Evolutionary conservation across 2,329 filamentous ascomycete genomes (phyloP), one percentile per base, ranked within the genome.

Genomic region (Drechslera avenae): DNA sequence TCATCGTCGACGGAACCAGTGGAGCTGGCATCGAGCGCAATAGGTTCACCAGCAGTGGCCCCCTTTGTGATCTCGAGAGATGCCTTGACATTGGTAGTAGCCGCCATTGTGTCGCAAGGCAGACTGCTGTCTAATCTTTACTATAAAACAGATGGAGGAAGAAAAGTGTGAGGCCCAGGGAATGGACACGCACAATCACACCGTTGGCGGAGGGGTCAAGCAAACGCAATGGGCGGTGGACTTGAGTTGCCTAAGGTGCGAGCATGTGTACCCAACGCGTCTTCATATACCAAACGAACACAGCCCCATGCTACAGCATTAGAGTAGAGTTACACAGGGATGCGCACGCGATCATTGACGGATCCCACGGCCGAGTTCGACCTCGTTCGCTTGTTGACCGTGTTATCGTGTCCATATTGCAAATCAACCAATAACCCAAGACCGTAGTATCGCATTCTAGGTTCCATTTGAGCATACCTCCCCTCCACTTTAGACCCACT

Each of bases 31-130:
- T 67, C 67, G 18, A 67, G 47, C 3, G 66, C 57, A 16, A 69
- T 57, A 8, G 66, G 64, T 4, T 70, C 63, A 34, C 64, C 42
- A 30, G 60, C 56, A 4, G 63, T 61, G 14, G 61, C 67, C 13
- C 67, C 66, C 48, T 68, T 70, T 8, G 66, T 68, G 46, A 69
- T 65, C 42, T 70, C 67, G 10, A 70, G 60, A 39, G 64, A 67
- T n/a, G 65, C 55, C 48, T 66, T 66, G 50, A 63, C 59, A 39
- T 65, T 58, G 45, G 52, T 50, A 23, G 43, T 61, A 40, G 51
- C 44, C 21, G 63, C 64, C 66, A 68, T 68, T 26, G 37, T 47
- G 44, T 31, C 18, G 46, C 18, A 12, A 41, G 39, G 13, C 33
- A 26, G 49, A 49, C 42, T 19, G 8, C 17, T 34, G 39, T 33